Conservation (phyloP, 1,139 yeast genomes). For the Suzukiozyma palmioleophila region DNA sequence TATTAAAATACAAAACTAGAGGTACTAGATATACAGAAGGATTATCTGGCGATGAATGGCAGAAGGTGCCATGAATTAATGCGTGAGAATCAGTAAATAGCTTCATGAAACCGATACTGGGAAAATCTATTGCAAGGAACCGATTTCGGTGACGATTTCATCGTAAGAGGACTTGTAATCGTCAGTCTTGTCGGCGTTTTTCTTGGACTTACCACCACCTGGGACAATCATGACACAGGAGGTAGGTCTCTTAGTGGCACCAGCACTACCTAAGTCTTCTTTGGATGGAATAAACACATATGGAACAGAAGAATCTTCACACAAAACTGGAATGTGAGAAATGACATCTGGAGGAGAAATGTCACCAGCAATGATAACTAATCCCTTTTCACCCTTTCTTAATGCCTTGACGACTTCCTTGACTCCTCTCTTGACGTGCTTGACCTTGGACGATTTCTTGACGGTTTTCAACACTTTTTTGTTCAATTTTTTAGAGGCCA, state of each 20-base stretch:
- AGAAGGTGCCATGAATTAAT: neutral
- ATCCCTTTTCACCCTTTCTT: slow-evolving; percentile 96
- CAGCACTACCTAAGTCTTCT: slow-evolving; percentile 97
- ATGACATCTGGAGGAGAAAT: slow-evolving; percentile 96
- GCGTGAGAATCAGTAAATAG: neutral
- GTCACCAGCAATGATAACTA: slow-evolving; percentile 95
- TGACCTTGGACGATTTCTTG: slow-evolving; percentile 95
- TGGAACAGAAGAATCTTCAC: slow-evolving; percentile 92
- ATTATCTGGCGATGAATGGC: slow-evolving; percentile 1
- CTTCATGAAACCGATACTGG: neutral
- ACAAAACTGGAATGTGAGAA: slow-evolving; percentile 93
- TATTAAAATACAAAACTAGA: slow-evolving; percentile 1
- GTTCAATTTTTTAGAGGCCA: slow-evolving; percentile 94
- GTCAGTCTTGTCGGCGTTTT: slow-evolving; percentile 72
- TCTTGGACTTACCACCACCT: slow-evolving; percentile 86
- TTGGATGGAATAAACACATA: slow-evolving; percentile 92
- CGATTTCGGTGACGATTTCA: slow-evolving; percentile 90
- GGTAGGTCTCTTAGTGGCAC: slow-evolving; percentile 98
- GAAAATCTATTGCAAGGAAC: slow-evolving; percentile 24
- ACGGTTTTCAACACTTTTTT: slow-evolving; percentile 94
- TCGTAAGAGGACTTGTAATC: slow-evolving; percentile 92
- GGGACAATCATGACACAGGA: slow-evolving; percentile 97
- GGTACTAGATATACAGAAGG: neutral
- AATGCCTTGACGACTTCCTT: slow-evolving; percentile 97
- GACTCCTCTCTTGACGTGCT: slow-evolving; percentile 97